Evolutionary conservation across 2,329 filamentous ascomycete genomes (phyloP), one percentile per base, ranked within the genome.

Genomic region (Aciculosporium take): DNA sequence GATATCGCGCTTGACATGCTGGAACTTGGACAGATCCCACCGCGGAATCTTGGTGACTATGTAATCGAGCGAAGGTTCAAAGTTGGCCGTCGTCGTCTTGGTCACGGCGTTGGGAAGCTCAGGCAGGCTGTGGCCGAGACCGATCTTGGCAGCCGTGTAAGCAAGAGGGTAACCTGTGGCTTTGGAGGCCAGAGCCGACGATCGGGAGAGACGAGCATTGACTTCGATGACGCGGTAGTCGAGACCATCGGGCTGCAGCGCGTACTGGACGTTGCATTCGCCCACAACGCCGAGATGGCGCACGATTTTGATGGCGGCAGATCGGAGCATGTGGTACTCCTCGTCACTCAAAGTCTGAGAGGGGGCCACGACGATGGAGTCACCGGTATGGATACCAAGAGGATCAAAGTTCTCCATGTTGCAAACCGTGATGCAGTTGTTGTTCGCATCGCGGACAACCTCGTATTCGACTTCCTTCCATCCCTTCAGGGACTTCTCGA

Each of bases 391-490:
- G 42, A 94, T 93, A 56, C 91, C 91, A 29, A 98, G 77, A 49
- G 91, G 91, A 58, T 96, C 91, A 55, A 96, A 96, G 73, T 96
- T 96, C 51, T 64, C 61, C 61, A 64, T 64, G 55, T 64, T 96
- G 73, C 89, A 96, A 53, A 96, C 89, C 3, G 89, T 96, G 56
- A 96, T 96, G 62, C 91, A 96, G 75, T 98, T 98, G 74, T 96
- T 93, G 62, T 84, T 81, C 41, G 86, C 89, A 63, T 98, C 91
- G 54, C 91, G 84, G 48, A 96, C 91, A 44, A 96, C 91, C 65
- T 96, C 91, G 58, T 96, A 98, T 64, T 98, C 91, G 39, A 95
- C 82, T 65, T 98, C 91, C 67, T 98, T 98, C 91, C 91, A 98
- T 62, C 91, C 91, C 72, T 95, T 96, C 53, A 98, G 78, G 40